Base-by-base conservation (phyloP, 2,329 filamentous ascomycete species). In the Sclerotinia trifoliorum region DNA sequence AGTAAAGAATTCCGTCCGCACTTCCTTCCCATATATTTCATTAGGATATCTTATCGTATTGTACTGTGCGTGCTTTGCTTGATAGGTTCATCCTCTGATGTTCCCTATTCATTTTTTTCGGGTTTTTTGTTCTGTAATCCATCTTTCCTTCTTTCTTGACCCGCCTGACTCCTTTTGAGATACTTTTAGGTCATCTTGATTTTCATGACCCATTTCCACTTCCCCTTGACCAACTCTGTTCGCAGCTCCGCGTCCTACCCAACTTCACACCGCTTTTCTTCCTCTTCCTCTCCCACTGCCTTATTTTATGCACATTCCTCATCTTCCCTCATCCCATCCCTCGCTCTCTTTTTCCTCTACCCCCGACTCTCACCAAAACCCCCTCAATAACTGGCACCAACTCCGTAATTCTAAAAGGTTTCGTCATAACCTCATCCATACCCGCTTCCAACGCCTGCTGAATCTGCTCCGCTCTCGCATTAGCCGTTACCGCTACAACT, bases 381-480 rank as follows among this genome's bases (percentile, higher is more conserved):
- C 44, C 58, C 15, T 62, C 58, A 24, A 62, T 62, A 13, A 49
- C 21, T 4, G 58, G 58, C 44, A 62, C 58, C 21, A 62, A 35
- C 21, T 62, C 58, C 44, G 58, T 62, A 24, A 62, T 62, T 29
- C 58, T 49, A 76, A 93, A 94, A 2, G 91, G 91, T 75, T 94
- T 94, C 1, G 89, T 88, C 65, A 94, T 90, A 52, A 93, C 87
- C 78, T 90, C 88, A 77, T 92, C 88, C 81, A 94, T 92, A 32
- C 90, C 90, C 11, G 88, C 88, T 65, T 86, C 84, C 76, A 90
- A 85, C 62, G 91, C 90, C 72, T 85, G 86, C 70, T 84, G 83
- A 69, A 92, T 88, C 78, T 93, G 90, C 80, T 92, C 90, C 4
- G 85, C 85, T 29, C 91, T 83, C 48, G 90, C 90, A 78, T 94